phyloP scores from a whole-genome alignment of 106 monocot species.

The Ottelia alismoides region DNA sequence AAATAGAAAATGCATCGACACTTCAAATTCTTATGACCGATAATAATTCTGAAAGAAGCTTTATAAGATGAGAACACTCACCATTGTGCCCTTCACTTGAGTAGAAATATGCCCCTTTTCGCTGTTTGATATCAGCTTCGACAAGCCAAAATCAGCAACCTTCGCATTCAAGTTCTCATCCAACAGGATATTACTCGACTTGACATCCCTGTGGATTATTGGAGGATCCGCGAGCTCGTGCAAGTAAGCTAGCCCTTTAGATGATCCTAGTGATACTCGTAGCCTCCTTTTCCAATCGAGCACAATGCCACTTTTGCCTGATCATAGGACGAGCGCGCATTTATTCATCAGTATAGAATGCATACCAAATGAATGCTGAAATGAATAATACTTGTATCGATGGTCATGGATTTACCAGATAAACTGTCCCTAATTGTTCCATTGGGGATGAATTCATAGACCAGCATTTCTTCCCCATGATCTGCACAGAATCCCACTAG shows the following conservation, averaged over 20 bases:
- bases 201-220: constrained; percentile 93
- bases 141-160: constrained; percentile 18
- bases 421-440: constrained; percentile 50
- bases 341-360: no score
- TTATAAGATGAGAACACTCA: background rate
- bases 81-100: constrained; percentile 17
- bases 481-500: constrained; percentile 69
- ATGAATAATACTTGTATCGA: no score
- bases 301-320: constrained; percentile 9
- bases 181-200: constrained; percentile 23
- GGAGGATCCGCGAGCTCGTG: constrained; percentile 89
- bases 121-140: constrained; percentile 6
- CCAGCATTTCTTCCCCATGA: constrained; percentile 57
- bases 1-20: background rate
- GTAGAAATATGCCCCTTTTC: constrained; percentile 7
- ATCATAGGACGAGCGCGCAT: background rate
- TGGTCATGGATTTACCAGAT: constrained; percentile 23
- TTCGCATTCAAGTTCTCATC: constrained; percentile 13
- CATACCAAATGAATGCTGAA: no score
- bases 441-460: constrained; percentile 62
- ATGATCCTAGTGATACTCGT: constrained; percentile 13
- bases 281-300: constrained; percentile 13
- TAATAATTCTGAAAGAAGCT: no score
- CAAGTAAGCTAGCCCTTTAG: constrained; percentile 83
- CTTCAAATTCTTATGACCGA: no score